Evolutionary conservation across 768 basidiomycete species (phyloP).

Genomic region (Mycena sanguinolenta): DNA sequence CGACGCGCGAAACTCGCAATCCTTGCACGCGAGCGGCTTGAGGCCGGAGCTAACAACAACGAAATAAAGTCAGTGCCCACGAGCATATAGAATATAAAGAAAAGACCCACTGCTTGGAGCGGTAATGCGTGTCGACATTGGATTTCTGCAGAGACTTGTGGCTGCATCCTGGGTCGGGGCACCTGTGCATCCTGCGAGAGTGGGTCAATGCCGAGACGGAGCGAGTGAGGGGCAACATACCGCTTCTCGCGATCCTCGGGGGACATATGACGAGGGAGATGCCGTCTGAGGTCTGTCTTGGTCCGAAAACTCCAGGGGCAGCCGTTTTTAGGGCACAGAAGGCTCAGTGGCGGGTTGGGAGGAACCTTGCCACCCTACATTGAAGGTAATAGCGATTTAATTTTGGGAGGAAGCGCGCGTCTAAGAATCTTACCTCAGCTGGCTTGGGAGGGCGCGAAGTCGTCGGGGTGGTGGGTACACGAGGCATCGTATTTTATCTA

Average conservation of each 20-base stretch:
- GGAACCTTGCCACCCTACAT: conserved; percentile 5
- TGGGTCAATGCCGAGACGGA: background rate
- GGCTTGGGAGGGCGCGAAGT: background rate
- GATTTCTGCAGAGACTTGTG: conserved; percentile 27
- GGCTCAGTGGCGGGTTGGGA: conserved; percentile 12
- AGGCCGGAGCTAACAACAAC: background rate
- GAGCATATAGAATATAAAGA: background rate
- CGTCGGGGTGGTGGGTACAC: conserved; percentile 12
- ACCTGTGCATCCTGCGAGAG: conserved; percentile 3
- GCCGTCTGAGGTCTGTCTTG: conserved; percentile 6
- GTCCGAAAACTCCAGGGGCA: conserved; percentile 26
- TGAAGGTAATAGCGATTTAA: too few species aligned
- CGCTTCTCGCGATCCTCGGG: background rate
- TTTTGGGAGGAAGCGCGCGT: background rate
- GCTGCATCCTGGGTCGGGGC: conserved; percentile 2
- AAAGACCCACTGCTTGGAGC: conserved; percentile 16
- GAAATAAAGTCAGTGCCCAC: background rate
- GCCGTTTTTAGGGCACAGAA: background rate
- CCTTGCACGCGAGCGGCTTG: conserved; percentile 18
- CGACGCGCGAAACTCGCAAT: conserved; percentile 7
- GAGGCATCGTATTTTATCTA: conserved; percentile 16
- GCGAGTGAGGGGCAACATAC: background rate
- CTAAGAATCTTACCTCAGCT: background rate
- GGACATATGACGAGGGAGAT: conserved; percentile 8
- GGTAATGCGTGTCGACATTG: conserved; percentile 19